A percentile compares a stretch with the other conserved stretches of the same genome.
These are phyloP conservation scores for Neurospora pannonica DNA, from an alignment of 495 filamentous ascomycete species.

Conservation along the genomic window DNA sequence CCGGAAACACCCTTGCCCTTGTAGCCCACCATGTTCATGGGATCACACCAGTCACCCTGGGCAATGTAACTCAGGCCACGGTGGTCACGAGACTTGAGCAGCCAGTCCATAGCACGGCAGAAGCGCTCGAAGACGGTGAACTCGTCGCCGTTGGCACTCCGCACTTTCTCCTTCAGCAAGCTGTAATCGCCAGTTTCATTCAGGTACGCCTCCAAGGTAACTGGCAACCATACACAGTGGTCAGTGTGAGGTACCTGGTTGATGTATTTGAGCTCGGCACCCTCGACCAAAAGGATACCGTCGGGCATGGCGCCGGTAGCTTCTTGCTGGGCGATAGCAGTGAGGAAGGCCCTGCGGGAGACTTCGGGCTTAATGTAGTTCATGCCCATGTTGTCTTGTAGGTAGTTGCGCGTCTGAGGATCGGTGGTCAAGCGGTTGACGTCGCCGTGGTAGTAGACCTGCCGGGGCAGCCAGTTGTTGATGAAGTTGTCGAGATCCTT, in stretches of 20 bases:
- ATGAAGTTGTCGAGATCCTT: slow-evolving; percentile 48
- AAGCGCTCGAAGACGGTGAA: slow-evolving; percentile 46
- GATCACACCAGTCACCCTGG: slow-evolving; percentile 51
- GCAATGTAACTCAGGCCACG: slow-evolving; percentile 48
- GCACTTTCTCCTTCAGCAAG: slow-evolving; percentile 35
- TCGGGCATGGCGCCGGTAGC: slow-evolving; percentile 47
- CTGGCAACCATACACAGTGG: slow-evolving; percentile 48
- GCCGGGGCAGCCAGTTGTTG: slow-evolving; percentile 49
- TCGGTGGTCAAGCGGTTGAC: slow-evolving; percentile 50
- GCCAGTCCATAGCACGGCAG: slow-evolving; percentile 45
- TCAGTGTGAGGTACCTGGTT: slow-evolving; percentile 50
- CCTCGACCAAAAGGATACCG: slow-evolving; percentile 43
- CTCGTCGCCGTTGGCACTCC: slow-evolving; percentile 28
- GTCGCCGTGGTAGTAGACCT: slow-evolving; percentile 48
- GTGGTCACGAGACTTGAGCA: slow-evolving; percentile 38
- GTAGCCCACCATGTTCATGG: slow-evolving; percentile 52
- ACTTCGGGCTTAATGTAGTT: slow-evolving; percentile 45
- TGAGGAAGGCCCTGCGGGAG: slow-evolving; percentile 37
- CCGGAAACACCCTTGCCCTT: slow-evolving; percentile 47
- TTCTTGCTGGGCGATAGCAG: slow-evolving; percentile 42
- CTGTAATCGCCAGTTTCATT: slow-evolving; percentile 45
- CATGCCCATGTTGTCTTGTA: slow-evolving; percentile 55
- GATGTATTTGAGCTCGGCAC: slow-evolving; percentile 50
- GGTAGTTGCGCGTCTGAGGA: slow-evolving; percentile 48
- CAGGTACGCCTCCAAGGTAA: slow-evolving; percentile 44